Evolutionary conservation across 202 grass and related monocot species (phyloP).

Genomic region (Eragrostis tef): DNA sequence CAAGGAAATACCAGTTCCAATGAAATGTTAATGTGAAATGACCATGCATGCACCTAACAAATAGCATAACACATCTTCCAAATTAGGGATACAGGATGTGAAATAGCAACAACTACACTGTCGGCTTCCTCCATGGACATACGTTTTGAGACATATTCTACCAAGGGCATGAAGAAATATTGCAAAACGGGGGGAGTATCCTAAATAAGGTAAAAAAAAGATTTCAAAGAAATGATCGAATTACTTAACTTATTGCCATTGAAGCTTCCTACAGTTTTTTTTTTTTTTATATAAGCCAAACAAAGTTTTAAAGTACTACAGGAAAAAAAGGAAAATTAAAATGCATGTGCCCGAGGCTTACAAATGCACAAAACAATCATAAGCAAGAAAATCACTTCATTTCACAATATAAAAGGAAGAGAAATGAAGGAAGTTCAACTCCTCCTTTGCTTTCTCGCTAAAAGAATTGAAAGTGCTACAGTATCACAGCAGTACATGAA

Average conservation of each 20-base stretch:
- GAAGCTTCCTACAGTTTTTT: conserved; percentile 15
- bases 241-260: not conserved
- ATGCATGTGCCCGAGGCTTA: not conserved
- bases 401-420: conserved; percentile 10
- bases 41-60: no score
- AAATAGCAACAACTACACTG: no score
- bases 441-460: not conserved
- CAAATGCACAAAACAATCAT: not conserved
- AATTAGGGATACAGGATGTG: no score
- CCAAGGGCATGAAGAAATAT: no score
- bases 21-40: no score
- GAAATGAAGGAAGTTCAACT: conserved; percentile 11
- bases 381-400: not conserved
- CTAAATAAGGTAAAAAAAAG: conserved; percentile 23
- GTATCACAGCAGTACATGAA: conserved; percentile 28
- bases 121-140: no score
- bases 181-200: not conserved
- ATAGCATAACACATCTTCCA: no score
- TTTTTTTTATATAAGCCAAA: not conserved
- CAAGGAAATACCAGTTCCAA: no score
- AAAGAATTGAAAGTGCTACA: conserved; percentile 2
- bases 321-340: not conserved
- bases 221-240: conserved; percentile 26
- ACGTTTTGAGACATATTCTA: no score
- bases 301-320: not conserved